Base-by-base conservation (phyloP, 495 filamentous ascomycete species). In the Aspergillus saccharolyticus region DNA sequence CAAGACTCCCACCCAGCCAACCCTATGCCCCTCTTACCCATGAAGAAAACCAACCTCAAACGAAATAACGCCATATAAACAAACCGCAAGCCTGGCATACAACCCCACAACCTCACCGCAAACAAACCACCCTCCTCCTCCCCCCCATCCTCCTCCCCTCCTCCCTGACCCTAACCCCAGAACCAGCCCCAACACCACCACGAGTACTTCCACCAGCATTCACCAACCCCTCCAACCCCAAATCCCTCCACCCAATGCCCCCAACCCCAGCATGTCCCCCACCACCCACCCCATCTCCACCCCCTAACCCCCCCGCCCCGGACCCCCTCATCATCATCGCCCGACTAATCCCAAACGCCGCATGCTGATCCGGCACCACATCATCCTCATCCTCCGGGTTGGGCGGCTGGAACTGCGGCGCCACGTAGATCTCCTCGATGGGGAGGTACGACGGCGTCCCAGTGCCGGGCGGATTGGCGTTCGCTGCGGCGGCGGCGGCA, bases 361-460 rank as follows among this genome's bases (percentile, higher is more conserved):
- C 92, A 71, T 98, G 94, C 77, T 96, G 91, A 65, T 97, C 91
- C 0, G 94, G 94, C 12, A 98, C 92, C 4, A 98, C 89, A 61
- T 97, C 94, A 64, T 98, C 94, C 73, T 98, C 94, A 68, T 98
- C 94, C 73, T 97, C 94, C 0, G 94, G 94, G 71, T 97, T 97
- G 48, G 91, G 79, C 1, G 94, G 94, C 70, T 96, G 91, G 71
- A 91, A 84, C 55, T 97, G 89, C 2, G 89, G 87, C 8, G 89
- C 83, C 4, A 98, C 88, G 76, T 91, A 91, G 71, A 98, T 90
- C 54, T 95, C 89, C 70, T 80, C 76, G 45, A 79, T 66, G 42
- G 74, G 76, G 14, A 80, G 72, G 66, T 75, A 80, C 16, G 79
- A 78, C 44, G 74, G 74, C 53, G 76, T 64, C 24, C 62, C 64